Percentiles rank a stretch among this genome's conserved stretches.
phyloP scores from a whole-genome alignment of 306 rosid genomes.

The Corylus americana region DNA sequence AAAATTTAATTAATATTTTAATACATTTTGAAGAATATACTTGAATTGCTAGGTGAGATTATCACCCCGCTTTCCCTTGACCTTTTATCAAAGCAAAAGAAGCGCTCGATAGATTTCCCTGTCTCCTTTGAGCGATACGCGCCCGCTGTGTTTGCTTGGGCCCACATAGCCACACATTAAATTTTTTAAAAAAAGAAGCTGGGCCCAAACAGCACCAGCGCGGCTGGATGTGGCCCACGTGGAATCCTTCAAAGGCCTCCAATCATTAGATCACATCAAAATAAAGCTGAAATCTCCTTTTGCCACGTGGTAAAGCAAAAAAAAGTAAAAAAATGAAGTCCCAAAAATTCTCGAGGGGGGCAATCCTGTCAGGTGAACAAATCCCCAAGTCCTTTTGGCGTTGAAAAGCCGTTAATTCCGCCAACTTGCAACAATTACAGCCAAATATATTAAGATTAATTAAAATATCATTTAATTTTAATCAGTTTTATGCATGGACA shows the following conservation, averaged over 20 bases:
- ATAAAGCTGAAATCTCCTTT: conserved; percentile 8
- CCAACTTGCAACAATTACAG: conserved; percentile 47
- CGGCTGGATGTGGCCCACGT: conserved; percentile 53
- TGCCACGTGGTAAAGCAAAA: conserved; percentile 52
- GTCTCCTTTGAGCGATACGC: not conserved
- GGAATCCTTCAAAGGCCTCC: conserved; percentile 8
- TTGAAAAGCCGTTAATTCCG: conserved; percentile 82
- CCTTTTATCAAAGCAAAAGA: not conserved
- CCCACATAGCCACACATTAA: conserved; percentile 5
- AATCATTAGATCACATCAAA: conserved; percentile 28
- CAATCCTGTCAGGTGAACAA: conserved; percentile 18
- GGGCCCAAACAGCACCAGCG: conserved; percentile 21
- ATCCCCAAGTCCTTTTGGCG: conserved; percentile 36
- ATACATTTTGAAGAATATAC: too few species aligned
- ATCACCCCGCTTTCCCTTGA: not conserved
- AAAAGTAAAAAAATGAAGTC: not conserved
- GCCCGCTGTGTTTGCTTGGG: not conserved
- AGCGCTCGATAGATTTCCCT: not conserved
- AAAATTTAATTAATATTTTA: too few species aligned
- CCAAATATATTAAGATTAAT: conserved; percentile 12
- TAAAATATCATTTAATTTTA: not conserved
- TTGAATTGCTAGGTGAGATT: not conserved
- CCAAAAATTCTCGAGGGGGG: not conserved
- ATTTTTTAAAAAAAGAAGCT: not conserved
- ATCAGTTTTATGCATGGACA: too few species aligned